These are phyloP conservation scores for Conringia planisiliqua DNA, from an alignment of 345 rosid genomes.

Conservation along the genomic window DNA sequence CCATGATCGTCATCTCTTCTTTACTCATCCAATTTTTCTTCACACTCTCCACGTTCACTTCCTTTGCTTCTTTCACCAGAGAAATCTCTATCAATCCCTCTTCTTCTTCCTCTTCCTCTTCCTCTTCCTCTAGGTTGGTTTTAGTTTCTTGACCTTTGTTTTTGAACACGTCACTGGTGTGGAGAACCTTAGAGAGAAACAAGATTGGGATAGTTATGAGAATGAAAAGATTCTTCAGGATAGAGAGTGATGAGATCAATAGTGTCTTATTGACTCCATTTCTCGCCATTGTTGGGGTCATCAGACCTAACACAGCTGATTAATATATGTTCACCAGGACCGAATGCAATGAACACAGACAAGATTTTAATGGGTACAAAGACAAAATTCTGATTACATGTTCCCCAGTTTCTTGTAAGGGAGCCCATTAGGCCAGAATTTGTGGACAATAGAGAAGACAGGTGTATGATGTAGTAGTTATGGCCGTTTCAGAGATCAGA, in stretches of 20 bases:
- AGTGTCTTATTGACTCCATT: conserved; percentile 8
- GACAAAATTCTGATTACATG: conserved; percentile 17
- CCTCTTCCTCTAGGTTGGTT: conserved; percentile 29
- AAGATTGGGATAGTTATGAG: conserved; percentile 39
- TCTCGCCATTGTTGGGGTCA: conserved; percentile 22
- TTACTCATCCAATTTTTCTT: conserved; percentile 27
- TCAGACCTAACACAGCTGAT: background rate
- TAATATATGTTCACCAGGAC: background rate
- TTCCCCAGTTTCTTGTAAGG: conserved; percentile 21
- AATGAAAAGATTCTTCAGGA: conserved; percentile 23
- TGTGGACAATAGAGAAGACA: conserved; percentile 17
- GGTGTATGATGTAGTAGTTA: conserved; percentile 8
- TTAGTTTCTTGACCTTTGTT: conserved; percentile 15
- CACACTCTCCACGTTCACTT: conserved; percentile 23
- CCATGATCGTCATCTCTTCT: conserved; percentile 33
- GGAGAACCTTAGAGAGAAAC: conserved; percentile 39
- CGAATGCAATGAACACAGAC: conserved; percentile 26
- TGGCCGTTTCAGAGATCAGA: conserved; percentile 23
- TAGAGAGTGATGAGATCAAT: conserved; percentile 13
- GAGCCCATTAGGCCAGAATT: conserved; percentile 24
- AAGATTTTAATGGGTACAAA: background rate
- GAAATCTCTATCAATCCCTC: conserved; percentile 70
- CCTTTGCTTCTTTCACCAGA: conserved; percentile 27
- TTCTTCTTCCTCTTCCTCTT: conserved; percentile 42
- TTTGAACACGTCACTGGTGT: conserved; percentile 9